A percentile compares a stretch with the other conserved stretches of the same genome.
Conservation (phyloP, 768 basidiomycete species). For the Favolaschia claudopus region DNA sequence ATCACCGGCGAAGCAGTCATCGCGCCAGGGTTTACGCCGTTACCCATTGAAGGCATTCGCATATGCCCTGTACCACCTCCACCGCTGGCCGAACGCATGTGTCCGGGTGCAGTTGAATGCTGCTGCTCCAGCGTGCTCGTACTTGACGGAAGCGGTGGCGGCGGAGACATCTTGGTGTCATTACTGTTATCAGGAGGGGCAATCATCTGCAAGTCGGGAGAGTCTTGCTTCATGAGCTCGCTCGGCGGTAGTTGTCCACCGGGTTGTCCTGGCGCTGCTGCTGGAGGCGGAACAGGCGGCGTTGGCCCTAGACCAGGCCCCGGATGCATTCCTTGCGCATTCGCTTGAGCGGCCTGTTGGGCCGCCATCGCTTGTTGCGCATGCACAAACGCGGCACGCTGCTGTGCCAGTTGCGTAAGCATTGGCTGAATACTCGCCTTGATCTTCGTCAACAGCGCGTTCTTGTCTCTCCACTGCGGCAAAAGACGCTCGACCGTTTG, state of each 20-base stretch:
- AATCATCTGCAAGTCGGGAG: constrained; percentile 5
- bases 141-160: constrained; percentile 11
- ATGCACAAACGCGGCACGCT: neutral
- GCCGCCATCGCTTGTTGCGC: neutral
- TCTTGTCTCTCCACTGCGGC: constrained; percentile 21
- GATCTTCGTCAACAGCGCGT: neutral
- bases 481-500: neutral
- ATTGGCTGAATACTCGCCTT: neutral
- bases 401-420: neutral
- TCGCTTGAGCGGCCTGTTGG: neutral
- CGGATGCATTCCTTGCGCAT: too few relatives aligned
- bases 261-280: neutral
- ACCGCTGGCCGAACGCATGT: constrained; percentile 18
- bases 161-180: neutral
- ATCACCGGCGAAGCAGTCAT: constrained; percentile 17
- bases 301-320: too few relatives aligned
- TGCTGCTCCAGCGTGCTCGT: too few relatives aligned
- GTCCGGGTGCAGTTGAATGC: neutral
- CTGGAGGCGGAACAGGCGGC: too few relatives aligned
- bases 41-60: constrained; percentile 20
- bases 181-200: neutral
- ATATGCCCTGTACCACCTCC: neutral
- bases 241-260: neutral
- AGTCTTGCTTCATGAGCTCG: constrained; percentile 1
- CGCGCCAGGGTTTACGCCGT: constrained; percentile 27